Evolutionary conservation across 495 filamentous ascomycete genomes (phyloP).

Genomic region (Annulohypoxylon stygium): DNA sequence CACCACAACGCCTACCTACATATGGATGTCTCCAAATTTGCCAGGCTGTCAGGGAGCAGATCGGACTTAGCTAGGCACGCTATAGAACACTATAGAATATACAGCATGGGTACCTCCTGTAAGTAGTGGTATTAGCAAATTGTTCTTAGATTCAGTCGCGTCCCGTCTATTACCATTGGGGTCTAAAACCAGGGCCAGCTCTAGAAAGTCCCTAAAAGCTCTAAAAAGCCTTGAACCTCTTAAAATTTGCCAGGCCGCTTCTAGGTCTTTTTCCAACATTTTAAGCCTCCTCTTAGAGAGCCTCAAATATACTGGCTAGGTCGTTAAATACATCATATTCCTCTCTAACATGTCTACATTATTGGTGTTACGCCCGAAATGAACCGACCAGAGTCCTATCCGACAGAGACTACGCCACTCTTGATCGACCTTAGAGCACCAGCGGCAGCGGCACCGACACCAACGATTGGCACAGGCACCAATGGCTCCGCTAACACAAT

Average conservation of each 20-base stretch:
- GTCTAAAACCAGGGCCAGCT: conserved; percentile 1
- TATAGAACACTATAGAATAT: conserved; percentile 6
- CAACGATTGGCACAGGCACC: neutral
- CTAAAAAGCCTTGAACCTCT: neutral
- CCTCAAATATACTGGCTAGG: neutral
- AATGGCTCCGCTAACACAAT: neutral
- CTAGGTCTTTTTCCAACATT: neutral
- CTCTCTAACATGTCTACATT: conserved; percentile 4
- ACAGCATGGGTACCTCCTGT: too few relatives aligned
- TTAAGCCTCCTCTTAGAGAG: neutral
- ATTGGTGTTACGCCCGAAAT: conserved; percentile 8
- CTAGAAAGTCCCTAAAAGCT: neutral
- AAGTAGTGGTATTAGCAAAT: conserved; percentile 2
- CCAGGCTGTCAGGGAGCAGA: too few relatives aligned
- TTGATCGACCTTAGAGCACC: conserved; percentile 6
- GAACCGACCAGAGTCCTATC: conserved; percentile 12
- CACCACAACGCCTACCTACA: neutral
- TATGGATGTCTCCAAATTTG: conserved; percentile 1
- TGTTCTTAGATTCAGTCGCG: conserved; percentile 12
- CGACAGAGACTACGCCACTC: conserved; percentile 8
- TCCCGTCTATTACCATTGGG: neutral
- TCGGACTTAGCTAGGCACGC: neutral
- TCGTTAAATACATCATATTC: conserved; percentile 8
- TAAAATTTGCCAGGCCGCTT: neutral
- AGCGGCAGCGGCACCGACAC: neutral